phyloP scores from a whole-genome alignment of 441 rosid genomes.

The Populus hybrid region DNA sequence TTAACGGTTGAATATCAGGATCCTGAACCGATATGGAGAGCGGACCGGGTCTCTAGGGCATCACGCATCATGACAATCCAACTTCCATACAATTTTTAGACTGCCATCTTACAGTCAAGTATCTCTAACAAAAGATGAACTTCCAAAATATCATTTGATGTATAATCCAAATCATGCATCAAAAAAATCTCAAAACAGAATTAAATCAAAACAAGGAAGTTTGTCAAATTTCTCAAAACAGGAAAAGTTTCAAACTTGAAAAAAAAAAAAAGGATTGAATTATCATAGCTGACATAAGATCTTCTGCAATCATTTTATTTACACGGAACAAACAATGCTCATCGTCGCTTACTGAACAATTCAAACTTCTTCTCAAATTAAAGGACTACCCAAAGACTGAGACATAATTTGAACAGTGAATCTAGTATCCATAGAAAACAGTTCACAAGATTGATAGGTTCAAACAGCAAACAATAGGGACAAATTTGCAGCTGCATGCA shows the following conservation, averaged over 20 bases:
- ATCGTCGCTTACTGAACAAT: not conserved
- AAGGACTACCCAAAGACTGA: not conserved
- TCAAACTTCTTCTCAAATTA: not conserved
- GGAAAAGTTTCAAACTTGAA: not conserved
- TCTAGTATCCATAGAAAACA: not conserved
- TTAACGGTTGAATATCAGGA: too few species aligned
- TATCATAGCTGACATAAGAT: not conserved
- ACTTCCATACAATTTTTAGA: not conserved
- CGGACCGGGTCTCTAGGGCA: too few species aligned
- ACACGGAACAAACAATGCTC: not conserved
- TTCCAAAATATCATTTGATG: not conserved
- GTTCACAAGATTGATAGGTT: not conserved
- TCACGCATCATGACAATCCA: not conserved
- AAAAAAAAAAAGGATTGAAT: not conserved
- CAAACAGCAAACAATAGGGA: not conserved
- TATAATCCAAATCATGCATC: not conserved
- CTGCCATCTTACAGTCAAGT: not conserved
- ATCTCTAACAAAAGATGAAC: not conserved
- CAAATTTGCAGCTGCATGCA: not conserved
- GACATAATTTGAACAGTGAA: too few species aligned
- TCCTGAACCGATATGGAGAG: too few species aligned
- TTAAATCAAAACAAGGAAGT: not conserved
- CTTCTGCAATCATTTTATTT: not conserved
- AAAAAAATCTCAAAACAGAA: not conserved
- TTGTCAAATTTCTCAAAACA: not conserved